phyloP scores from a whole-genome alignment of 257 asterid genomes.

The Nicotiana undulata region DNA sequence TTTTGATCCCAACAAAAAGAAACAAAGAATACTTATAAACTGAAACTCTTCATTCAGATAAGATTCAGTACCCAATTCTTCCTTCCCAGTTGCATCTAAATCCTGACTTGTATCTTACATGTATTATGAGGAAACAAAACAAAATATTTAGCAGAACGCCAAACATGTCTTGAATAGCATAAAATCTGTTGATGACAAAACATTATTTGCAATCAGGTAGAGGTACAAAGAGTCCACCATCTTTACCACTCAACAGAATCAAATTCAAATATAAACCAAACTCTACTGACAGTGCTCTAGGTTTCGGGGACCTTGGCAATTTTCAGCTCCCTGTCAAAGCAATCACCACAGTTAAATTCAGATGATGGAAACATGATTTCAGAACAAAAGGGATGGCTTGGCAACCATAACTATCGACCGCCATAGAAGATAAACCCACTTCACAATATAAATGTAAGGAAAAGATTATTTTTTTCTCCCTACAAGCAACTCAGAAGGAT shows the following conservation, averaged over 20 bases:
- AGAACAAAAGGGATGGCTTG: neutral
- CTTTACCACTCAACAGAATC: slow-evolving; percentile 9
- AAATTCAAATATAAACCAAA: neutral
- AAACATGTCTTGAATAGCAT: neutral
- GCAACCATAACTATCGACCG: neutral
- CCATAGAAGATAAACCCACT: neutral
- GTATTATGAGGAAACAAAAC: neutral
- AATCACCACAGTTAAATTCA: neutral
- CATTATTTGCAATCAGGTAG: slow-evolving; percentile 7
- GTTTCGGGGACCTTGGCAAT: neutral
- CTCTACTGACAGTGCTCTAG: neutral
- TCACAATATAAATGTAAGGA: neutral
- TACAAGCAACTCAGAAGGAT: neutral
- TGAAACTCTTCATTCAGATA: neutral
- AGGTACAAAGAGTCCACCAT: neutral
- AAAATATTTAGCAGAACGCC: neutral
- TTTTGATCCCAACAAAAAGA: neutral
- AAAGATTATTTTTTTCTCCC: neutral
- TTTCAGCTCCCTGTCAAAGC: slow-evolving; percentile 1
- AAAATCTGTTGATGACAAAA: neutral
- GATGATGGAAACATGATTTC: neutral
- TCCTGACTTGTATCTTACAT: neutral
- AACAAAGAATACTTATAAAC: neutral
- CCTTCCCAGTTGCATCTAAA: neutral
- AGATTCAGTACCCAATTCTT: neutral